Evolutionary conservation across 768 basidiomycete species (phyloP), one percentile per base, ranked within the genome.

Genomic region (Termitomyces sp.): DNA sequence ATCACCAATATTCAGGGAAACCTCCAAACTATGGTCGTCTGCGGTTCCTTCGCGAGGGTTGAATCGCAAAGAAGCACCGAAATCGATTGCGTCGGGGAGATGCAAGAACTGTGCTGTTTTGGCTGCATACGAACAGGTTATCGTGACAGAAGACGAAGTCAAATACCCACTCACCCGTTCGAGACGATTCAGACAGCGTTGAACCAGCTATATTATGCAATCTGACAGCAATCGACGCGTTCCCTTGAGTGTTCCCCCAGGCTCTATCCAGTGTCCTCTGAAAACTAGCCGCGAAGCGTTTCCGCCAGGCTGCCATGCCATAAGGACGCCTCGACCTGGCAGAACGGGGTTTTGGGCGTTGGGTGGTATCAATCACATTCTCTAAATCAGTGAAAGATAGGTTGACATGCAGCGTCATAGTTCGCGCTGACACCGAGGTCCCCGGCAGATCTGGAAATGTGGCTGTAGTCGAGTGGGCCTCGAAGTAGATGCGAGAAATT

Each of bases 201-300:
- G 73, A 75, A 11, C 81, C 82, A 41, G 73, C 68, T 33, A 87
- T 69, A 50, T 79, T 75, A 44, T 71, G 72, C 45, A 84, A 66
- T 41, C 72, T 77, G 43, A 90, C 67, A 50, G 76, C 72, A 51
- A 89, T 68, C 4, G 76, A 75, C 2, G 80, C 78, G 13, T 77
- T 76, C 20, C 85, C 88, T 53, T 79, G 80, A 49, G 83, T 85
- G 41, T 75, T 78, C 13, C 85, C 87, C 75, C 87, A 79, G 26
- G 87, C 88, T 53, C 82, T 76, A 60, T 88, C 85, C 75, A 88
- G 80, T 26, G 88, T 82, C 56, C 89, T 75, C 47, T 75, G 77
- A 51, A 88, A 74, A 59, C 88, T 84, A 49, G 77, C 79, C 36
- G 76, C 76, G 54, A 90, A 68, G 30, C 85, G 79, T 33, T 77